Evolutionary conservation across 176 grass and related monocot genomes (phyloP).

Genomic region (Alloteropsis semialata): DNA sequence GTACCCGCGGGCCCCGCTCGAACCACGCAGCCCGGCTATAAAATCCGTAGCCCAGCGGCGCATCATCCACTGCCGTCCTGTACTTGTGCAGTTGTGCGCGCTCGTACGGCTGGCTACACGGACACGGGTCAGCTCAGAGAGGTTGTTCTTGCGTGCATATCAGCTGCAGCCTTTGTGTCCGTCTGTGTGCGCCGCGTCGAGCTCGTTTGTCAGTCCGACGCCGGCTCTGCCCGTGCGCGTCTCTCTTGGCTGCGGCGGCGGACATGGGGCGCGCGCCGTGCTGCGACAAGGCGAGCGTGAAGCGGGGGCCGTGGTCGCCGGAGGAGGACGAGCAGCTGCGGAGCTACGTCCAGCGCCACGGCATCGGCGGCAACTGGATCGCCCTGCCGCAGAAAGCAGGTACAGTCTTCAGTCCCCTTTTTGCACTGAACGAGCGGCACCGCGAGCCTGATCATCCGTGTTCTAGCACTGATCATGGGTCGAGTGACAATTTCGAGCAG

Average conservation of each 20-base stretch:
- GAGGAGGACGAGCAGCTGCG: conserved; percentile 78
- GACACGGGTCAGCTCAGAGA: background rate
- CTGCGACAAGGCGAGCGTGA: conserved; percentile 90
- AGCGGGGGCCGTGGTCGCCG: conserved; percentile 84
- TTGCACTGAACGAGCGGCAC: too few species aligned
- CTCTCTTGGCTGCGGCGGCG: background rate
- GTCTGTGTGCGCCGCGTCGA: background rate
- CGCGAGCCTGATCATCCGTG: background rate
- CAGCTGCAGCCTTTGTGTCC: background rate
- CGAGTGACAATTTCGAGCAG: background rate
- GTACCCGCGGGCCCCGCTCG: conserved; percentile 1
- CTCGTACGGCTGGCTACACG: background rate
- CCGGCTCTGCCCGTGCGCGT: background rate
- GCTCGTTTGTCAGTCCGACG: background rate
- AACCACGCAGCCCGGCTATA: background rate
- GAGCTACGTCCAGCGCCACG: conserved; percentile 57
- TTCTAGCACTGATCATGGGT: background rate
- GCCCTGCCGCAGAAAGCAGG: conserved; percentile 89
- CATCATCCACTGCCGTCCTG: background rate
- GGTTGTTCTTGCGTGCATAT: background rate
- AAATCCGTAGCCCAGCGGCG: background rate
- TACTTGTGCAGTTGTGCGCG: background rate
- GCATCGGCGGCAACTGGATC: conserved; percentile 90
- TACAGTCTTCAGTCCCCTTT: background rate
- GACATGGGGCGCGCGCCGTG: conserved; percentile 87